Conservation (phyloP, 176 grass and related monocot species). For the Triticum monococcum region DNA sequence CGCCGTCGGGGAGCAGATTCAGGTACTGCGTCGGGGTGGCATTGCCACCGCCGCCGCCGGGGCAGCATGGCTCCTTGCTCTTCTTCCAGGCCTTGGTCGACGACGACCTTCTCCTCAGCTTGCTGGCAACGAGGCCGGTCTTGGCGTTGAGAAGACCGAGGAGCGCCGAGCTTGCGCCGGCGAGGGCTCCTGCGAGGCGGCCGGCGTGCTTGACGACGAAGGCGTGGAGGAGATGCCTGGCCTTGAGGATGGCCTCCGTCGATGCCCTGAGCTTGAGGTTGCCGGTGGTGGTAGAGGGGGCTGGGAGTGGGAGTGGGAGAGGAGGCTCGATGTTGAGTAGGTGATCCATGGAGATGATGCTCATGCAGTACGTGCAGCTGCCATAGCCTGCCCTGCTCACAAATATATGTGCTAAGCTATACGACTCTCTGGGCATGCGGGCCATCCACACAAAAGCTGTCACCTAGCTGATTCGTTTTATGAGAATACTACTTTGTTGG, state of each 20-base stretch:
- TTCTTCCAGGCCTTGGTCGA: neutral
- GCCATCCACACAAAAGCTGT: neutral
- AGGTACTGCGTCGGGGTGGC: slow-evolving; percentile 2
- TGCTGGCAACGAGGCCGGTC: neutral
- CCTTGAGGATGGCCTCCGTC: neutral
- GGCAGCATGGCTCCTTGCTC: neutral
- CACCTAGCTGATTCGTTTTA: neutral
- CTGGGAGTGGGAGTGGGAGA: slow-evolving; percentile 7
- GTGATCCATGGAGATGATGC: slow-evolving; percentile 23
- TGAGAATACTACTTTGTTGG: neutral
- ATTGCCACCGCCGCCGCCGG: neutral
- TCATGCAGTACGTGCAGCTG: neutral
- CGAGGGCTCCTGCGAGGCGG: slow-evolving; percentile 8
- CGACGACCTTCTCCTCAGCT: slow-evolving; percentile 13
- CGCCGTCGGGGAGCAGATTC: slow-evolving; percentile 11
- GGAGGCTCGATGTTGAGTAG: slow-evolving; percentile 24
- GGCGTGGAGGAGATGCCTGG: slow-evolving; percentile 19
- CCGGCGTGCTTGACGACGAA: slow-evolving; percentile 18
- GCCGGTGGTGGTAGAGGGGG: neutral
- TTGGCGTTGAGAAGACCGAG: slow-evolving; percentile 6
- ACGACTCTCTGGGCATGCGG: neutral
- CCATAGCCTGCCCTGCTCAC: neutral
- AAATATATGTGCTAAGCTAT: slow-evolving; percentile 15
- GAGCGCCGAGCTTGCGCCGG: slow-evolving; percentile 8
- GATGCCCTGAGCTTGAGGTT: neutral